Conservation (phyloP, 495 filamentous ascomycete species). For the Gamarada debralockiae region DNA sequence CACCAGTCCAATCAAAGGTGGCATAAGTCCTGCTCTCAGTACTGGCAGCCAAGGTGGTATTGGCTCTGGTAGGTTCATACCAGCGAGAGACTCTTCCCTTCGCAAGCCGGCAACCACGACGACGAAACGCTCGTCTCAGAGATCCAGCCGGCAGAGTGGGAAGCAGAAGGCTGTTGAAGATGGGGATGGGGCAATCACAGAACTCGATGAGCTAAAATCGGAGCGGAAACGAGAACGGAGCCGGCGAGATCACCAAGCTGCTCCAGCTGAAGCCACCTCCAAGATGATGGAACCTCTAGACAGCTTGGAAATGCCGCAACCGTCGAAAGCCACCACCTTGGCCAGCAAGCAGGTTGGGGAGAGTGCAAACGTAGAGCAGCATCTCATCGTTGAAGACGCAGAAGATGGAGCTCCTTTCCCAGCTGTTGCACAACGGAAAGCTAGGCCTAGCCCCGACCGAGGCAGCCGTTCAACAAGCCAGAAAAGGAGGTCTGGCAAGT, state of each 20-base stretch:
- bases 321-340: constrained; percentile 12
- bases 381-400: constrained; percentile 19
- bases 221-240: constrained; percentile 16
- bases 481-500: constrained; percentile 36
- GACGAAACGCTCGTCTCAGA: constrained; percentile 19
- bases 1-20: constrained; percentile 17
- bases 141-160: constrained; percentile 20
- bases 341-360: constrained; percentile 12
- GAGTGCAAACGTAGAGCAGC: constrained; percentile 15
- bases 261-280: constrained; percentile 30
- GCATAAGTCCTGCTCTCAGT: constrained; percentile 27
- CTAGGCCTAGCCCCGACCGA: constrained; percentile 40
- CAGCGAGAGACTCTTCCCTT: constrained; percentile 64
- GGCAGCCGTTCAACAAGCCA: constrained; percentile 28
- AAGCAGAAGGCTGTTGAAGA: constrained; percentile 31
- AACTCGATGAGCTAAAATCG: constrained; percentile 13
- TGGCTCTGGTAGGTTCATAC: constrained; percentile 52
- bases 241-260: constrained; percentile 19
- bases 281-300: constrained; percentile 28
- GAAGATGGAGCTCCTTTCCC: constrained; percentile 71
- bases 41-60: constrained; percentile 33
- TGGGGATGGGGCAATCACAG: constrained; percentile 17
- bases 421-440: constrained; percentile 53
- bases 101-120: constrained; percentile 43
- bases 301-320: constrained; percentile 25